phyloP scores from a whole-genome alignment of 2,329 filamentous ascomycete species.

The Camillea tinctor region DNA sequence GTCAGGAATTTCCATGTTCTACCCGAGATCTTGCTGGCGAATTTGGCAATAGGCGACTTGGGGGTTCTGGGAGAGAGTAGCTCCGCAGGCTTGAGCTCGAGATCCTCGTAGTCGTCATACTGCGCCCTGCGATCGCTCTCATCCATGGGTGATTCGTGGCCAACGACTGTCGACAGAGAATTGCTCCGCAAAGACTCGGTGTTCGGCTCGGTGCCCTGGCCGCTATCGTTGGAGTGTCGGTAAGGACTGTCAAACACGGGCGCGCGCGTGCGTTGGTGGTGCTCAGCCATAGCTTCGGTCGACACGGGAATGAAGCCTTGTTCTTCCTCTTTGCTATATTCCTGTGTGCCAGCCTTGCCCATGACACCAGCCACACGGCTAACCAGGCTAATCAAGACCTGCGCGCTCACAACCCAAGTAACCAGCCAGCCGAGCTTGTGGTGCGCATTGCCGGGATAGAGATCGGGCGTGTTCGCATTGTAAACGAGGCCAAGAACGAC shows the following conservation, averaged over 20 bases:
- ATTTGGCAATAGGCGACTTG: constrained; percentile 50
- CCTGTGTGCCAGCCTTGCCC: constrained; percentile 10
- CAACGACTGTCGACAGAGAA: constrained; percentile 60
- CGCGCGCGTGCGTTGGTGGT: constrained; percentile 42
- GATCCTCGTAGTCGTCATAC: constrained; percentile 42
- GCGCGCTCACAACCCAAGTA: constrained; percentile 68
- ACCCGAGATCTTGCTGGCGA: constrained; percentile 55
- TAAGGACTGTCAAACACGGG: constrained; percentile 37
- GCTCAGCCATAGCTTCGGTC: constrained; percentile 51
- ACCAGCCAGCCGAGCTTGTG: constrained; percentile 84
- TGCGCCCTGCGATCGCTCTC: constrained; percentile 43
- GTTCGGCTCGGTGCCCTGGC: constrained; percentile 70
- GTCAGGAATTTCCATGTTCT: constrained; percentile 58
- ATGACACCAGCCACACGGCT: constrained; percentile 56
- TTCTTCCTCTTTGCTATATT: constrained; percentile 42
- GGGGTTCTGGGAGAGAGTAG: constrained; percentile 46
- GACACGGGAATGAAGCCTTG: constrained; percentile 64
- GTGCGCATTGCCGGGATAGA: constrained; percentile 87
- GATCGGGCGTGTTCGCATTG: constrained; percentile 76
- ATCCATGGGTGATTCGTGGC: constrained; percentile 41
- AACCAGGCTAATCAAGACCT: constrained; percentile 67
- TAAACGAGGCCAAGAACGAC: constrained; percentile 68
- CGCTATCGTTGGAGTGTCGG: constrained; percentile 69
- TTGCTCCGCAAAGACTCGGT: constrained; percentile 66
- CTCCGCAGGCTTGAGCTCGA: constrained; percentile 42